These are phyloP conservation scores for Macrocybe gigantea DNA, from an alignment of 768 basidiomycete species.

Conservation along the genomic window DNA sequence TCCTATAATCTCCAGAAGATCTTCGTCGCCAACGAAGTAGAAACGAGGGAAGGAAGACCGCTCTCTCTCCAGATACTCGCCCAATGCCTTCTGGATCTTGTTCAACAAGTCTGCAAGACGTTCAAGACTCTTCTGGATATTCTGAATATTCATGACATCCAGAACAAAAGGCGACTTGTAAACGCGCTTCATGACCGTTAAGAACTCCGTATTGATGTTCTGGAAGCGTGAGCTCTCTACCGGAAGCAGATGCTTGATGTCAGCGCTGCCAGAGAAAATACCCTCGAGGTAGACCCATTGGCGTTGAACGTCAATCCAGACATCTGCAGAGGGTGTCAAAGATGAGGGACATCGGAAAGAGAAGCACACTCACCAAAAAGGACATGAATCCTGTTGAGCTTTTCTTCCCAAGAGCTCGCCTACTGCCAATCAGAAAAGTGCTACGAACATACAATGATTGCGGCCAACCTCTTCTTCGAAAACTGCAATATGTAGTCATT, in stretches of 20 bases:
- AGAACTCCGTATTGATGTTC: slow-evolving; percentile 97
- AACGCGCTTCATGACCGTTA: slow-evolving; percentile 99
- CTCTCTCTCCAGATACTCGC: slow-evolving; percentile 97
- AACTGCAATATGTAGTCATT: slow-evolving; percentile 34
- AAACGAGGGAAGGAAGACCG: slow-evolving; percentile 98
- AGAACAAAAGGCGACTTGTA: slow-evolving; percentile 98
- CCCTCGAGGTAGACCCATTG: slow-evolving; percentile 99
- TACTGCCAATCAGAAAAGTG: slow-evolving; percentile 17
- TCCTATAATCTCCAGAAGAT: slow-evolving; percentile 96
- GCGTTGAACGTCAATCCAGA: slow-evolving; percentile 99
- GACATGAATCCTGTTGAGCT: slow-evolving; percentile 93
- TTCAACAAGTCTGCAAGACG: slow-evolving; percentile 92
- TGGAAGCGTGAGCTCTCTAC: slow-evolving; percentile 97
- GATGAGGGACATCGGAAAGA: slow-evolving; percentile 3
- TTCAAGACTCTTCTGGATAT: slow-evolving; percentile 95
- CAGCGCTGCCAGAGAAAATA: slow-evolving; percentile 98
- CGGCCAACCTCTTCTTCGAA: slow-evolving; percentile 77
- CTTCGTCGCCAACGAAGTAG: slow-evolving; percentile 99
- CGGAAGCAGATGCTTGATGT: slow-evolving; percentile 98
- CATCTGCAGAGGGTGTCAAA: slow-evolving; percentile 43
- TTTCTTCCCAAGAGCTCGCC: slow-evolving; percentile 94
- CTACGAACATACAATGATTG: background rate
- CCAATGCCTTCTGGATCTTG: slow-evolving; percentile 99
- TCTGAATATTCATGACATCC: slow-evolving; percentile 94
- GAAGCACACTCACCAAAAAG: slow-evolving; percentile 65